Percentiles rank a stretch among this genome's conserved stretches.
Conservation (phyloP, 495 filamentous ascomycete genomes). For the Hypoxylon lienhwacheense region DNA sequence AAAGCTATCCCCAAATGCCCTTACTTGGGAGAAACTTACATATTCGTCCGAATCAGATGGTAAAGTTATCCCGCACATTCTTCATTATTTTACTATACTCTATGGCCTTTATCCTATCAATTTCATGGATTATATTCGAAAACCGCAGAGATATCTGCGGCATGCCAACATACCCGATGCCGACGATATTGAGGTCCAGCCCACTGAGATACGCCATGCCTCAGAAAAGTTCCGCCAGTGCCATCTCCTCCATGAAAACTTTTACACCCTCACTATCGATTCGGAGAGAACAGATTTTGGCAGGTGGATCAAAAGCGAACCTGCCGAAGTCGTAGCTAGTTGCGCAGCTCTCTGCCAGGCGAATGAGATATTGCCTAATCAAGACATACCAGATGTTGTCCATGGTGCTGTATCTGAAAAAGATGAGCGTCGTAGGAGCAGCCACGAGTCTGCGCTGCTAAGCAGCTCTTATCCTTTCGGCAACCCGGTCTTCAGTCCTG, state of each 20-base stretch:
- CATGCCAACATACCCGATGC: conserved; percentile 61
- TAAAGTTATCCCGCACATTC: conserved; percentile 66
- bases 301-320: conserved; percentile 72
- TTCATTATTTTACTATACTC: conserved; percentile 75
- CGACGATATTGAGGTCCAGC: conserved; percentile 71
- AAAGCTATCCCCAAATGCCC: conserved; percentile 27
- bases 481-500: conserved; percentile 12
- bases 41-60: conserved; percentile 60
- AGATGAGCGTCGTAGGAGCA: conserved; percentile 27
- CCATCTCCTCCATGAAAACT: conserved; percentile 73
- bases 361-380: conserved; percentile 16
- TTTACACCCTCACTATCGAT: conserved; percentile 69
- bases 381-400: conserved; percentile 1
- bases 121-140: conserved; percentile 74
- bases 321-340: conserved; percentile 68
- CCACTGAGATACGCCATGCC: conserved; percentile 66
- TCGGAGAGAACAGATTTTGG: conserved; percentile 69
- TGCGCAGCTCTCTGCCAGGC: conserved; percentile 59
- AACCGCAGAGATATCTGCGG: conserved; percentile 70
- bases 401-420: conserved; percentile 9
- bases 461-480: conserved; percentile 38
- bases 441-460: conserved; percentile 40
- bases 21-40: conserved; percentile 61
- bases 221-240: conserved; percentile 67
- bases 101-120: conserved; percentile 82